phyloP scores from a whole-genome alignment of 2,329 filamentous ascomycete genomes.

The Diaporthe sp. region DNA sequence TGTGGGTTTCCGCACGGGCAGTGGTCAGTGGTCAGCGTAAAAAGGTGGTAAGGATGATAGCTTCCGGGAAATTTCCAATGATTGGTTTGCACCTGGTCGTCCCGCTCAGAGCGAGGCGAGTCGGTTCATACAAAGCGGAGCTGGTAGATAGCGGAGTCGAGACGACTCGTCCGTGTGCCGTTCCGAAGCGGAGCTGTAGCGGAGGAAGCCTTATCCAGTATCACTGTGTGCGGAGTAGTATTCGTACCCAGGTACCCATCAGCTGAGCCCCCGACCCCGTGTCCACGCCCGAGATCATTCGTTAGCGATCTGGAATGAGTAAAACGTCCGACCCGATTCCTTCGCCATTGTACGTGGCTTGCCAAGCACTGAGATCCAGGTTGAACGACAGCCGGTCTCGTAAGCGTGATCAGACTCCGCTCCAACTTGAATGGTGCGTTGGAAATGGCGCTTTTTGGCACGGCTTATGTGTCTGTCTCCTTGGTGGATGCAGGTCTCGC shows the following conservation, averaged over 20 bases:
- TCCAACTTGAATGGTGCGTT: conserved; percentile 21
- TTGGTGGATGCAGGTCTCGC: not conserved
- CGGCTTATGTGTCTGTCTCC: not conserved
- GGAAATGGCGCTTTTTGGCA: conserved; percentile 2
- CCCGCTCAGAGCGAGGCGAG: conserved; percentile 21
- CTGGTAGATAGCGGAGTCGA: conserved; percentile 32
- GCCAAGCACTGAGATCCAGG: conserved; percentile 28
- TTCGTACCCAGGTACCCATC: conserved; percentile 30
- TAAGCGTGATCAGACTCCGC: conserved; percentile 16
- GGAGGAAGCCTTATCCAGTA: conserved; percentile 33
- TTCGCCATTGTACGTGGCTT: conserved; percentile 24
- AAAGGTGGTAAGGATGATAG: not conserved
- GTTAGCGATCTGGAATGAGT: conserved; percentile 32
- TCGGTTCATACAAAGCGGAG: conserved; percentile 38
- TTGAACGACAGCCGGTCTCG: conserved; percentile 24
- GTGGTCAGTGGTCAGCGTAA: not conserved
- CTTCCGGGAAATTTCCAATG: conserved; percentile 2
- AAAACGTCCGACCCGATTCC: conserved; percentile 31
- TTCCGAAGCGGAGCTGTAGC: conserved; percentile 36
- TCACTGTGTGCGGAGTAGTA: conserved; percentile 28
- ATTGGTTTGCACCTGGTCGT: conserved; percentile 26
- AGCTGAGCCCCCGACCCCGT: conserved; percentile 37
- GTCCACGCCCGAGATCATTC: conserved; percentile 27
- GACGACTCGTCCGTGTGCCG: conserved; percentile 35
- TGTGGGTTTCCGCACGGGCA: conserved; percentile 19